Percentiles rank a stretch among this genome's conserved stretches.
phyloP scores from a whole-genome alignment of 495 filamentous ascomycete species.

The Penicillium coprophilum region DNA sequence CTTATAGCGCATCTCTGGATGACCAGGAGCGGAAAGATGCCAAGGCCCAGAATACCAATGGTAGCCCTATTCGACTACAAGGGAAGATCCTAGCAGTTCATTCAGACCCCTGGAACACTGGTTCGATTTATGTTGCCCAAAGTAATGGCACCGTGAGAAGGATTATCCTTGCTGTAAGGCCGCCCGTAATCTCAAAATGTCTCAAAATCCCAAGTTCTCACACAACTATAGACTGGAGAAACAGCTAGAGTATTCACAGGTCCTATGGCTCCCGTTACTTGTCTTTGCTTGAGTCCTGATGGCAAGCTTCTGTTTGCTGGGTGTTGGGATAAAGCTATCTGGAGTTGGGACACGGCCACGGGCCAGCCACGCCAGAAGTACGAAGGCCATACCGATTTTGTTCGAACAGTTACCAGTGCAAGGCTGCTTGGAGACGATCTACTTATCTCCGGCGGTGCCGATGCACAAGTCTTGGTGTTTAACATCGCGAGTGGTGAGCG shows the following conservation, averaged over 20 bases:
- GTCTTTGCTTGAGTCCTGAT: slow-evolving; percentile 65
- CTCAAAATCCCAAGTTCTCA: slow-evolving; percentile 1
- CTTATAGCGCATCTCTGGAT: slow-evolving; percentile 65
- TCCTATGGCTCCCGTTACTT: slow-evolving; percentile 76
- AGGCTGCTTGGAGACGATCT: slow-evolving; percentile 57
- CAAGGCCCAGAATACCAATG: slow-evolving; percentile 81
- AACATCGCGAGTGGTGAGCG: slow-evolving; percentile 64
- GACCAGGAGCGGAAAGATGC: slow-evolving; percentile 68
- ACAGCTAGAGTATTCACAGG: slow-evolving; percentile 62
- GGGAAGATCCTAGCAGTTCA: slow-evolving; percentile 82
- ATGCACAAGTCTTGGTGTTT: slow-evolving; percentile 84
- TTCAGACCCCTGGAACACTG: slow-evolving; percentile 61
- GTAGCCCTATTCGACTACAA: slow-evolving; percentile 73
- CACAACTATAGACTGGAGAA: slow-evolving; percentile 44
- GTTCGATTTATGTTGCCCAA: slow-evolving; percentile 76
- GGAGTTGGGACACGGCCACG: slow-evolving; percentile 70
- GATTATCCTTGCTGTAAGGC: slow-evolving; percentile 74
- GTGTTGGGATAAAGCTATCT: slow-evolving; percentile 90
- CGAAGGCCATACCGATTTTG: slow-evolving; percentile 84
- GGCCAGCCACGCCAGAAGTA: slow-evolving; percentile 55
- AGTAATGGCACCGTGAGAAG: slow-evolving; percentile 74
- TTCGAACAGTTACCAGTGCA: slow-evolving; percentile 66
- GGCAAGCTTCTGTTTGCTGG: slow-evolving; percentile 72
- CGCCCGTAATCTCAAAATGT: slow-evolving; percentile 16
- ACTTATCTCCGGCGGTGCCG: slow-evolving; percentile 82